A percentile compares a stretch with the other conserved stretches of the same genome.
Conservation (phyloP, 441 rosid species). For the Kokia cookei region DNA sequence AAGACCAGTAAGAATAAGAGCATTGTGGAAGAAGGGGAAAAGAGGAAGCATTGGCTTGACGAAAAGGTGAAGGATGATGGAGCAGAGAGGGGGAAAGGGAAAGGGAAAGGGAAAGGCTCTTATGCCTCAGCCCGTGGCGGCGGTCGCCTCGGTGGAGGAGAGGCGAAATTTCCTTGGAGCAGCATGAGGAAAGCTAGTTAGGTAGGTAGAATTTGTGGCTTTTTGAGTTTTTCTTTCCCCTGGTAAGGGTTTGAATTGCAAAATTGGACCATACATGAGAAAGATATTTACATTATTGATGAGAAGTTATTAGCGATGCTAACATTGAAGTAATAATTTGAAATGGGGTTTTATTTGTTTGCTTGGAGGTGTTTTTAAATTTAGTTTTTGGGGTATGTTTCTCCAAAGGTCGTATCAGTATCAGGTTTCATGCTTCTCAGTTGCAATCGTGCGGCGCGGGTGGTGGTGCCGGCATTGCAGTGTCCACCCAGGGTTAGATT, state of each 20-base stretch:
- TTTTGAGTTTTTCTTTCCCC: not conserved
- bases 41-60: conserved; percentile 78
- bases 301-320: not conserved
- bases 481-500: too few relatives aligned
- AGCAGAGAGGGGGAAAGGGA: conserved; percentile 17
- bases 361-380: not conserved
- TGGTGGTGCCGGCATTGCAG: too few relatives aligned
- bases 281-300: not conserved
- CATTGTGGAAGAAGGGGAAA: conserved; percentile 64
- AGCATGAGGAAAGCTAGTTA: conserved; percentile 38
- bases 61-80: conserved; percentile 27
- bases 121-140: conserved; percentile 15
- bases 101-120: conserved; percentile 11
- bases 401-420: too few relatives aligned
- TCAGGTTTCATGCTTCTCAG: too few relatives aligned
- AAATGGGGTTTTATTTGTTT: not conserved
- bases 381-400: not conserved
- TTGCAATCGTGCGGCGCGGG: fast-evolving
- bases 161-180: conserved; percentile 77
- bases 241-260: not conserved
- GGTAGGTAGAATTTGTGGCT: conserved; percentile 9
- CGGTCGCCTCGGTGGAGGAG: not conserved
- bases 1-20: conserved; percentile 40
- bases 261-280: not conserved
- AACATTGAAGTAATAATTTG: not conserved